phyloP scores from a whole-genome alignment of 2,329 filamentous ascomycete genomes.

The Aspergillus sp. region DNA sequence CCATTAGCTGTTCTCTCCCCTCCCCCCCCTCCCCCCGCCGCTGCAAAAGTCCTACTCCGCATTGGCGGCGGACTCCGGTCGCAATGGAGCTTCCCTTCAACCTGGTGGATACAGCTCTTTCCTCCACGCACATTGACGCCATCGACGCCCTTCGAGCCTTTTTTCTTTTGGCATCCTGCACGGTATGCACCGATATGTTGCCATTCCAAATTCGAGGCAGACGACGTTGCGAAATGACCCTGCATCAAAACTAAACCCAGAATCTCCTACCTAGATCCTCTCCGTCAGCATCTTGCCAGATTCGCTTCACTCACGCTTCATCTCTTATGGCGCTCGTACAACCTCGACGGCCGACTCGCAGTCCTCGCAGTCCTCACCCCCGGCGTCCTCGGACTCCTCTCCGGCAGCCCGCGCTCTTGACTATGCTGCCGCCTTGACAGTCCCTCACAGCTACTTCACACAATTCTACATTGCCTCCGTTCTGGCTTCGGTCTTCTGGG shows the following conservation, averaged over 20 bases:
- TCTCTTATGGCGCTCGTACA: conserved; percentile 62
- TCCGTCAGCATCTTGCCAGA: conserved; percentile 52
- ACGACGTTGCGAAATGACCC: conserved; percentile 6
- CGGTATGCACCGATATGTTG: conserved; percentile 32
- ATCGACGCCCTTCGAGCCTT: conserved; percentile 40
- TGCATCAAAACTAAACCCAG: conserved; percentile 24
- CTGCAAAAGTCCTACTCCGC: conserved; percentile 1
- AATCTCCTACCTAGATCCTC: conserved; percentile 44
- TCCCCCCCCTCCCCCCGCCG: neutral
- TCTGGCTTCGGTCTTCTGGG: conserved; percentile 73
- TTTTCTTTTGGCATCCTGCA: conserved; percentile 41
- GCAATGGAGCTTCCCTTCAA: conserved; percentile 17
- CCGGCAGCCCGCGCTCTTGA: conserved; percentile 46
- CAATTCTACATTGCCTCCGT: conserved; percentile 82
- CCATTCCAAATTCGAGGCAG: conserved; percentile 2
- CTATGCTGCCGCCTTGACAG: conserved; percentile 56
- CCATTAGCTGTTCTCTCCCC: neutral
- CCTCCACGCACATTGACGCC: conserved; percentile 31
- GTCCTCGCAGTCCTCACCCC: conserved; percentile 7
- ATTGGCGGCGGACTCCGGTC: conserved; percentile 2
- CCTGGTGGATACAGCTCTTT: conserved; percentile 18
- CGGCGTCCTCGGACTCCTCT: conserved; percentile 16
- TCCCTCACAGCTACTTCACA: conserved; percentile 86
- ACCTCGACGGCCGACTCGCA: conserved; percentile 25
- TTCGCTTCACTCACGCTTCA: conserved; percentile 56